These are phyloP conservation scores for Lachnum nothofagi DNA, from an alignment of 2,329 filamentous ascomycete genomes.

Conservation along the genomic window DNA sequence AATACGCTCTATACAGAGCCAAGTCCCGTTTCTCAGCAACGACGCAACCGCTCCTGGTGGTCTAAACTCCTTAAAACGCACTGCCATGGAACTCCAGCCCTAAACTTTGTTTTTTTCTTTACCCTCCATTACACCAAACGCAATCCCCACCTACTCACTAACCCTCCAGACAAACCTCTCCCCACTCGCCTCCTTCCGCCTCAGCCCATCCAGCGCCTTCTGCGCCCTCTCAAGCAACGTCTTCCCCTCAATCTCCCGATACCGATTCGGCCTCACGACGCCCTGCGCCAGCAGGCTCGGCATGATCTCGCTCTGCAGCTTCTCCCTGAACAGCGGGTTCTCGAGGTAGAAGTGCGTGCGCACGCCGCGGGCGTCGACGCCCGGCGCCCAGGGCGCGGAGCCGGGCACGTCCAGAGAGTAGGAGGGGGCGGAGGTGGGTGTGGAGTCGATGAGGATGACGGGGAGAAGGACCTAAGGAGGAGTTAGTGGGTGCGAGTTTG, in stretches of 20 bases:
- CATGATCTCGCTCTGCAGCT: constrained; percentile 26
- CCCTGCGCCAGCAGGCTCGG: constrained; percentile 33
- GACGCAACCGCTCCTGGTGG: too few relatives aligned
- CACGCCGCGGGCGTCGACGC: constrained; percentile 49
- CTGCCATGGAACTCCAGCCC: too few relatives aligned
- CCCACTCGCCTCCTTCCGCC: constrained; percentile 41
- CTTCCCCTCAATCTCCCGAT: constrained; percentile 38
- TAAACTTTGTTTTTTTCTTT: too few relatives aligned
- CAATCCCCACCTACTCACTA: constrained; percentile 21
- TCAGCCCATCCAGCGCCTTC: constrained; percentile 39
- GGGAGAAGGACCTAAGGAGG: constrained; percentile 60
- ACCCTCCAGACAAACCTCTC: constrained; percentile 38
- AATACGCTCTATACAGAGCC: too few relatives aligned
- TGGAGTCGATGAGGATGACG: constrained; percentile 51
- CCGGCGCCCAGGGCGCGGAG: constrained; percentile 45
- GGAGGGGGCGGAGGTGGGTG: constrained; percentile 42
- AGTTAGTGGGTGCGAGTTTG: too few relatives aligned
- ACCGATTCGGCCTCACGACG: constrained; percentile 38
- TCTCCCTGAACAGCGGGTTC: constrained; percentile 49
- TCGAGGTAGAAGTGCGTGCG: constrained; percentile 50
- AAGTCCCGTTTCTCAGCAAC: too few relatives aligned
- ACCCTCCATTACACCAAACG: too few relatives aligned
- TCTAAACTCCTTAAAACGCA: too few relatives aligned
- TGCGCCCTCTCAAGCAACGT: constrained; percentile 34
- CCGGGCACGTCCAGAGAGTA: constrained; percentile 50